Conservation (phyloP, 345 rosid genomes). For the Aurinia saxatilis region DNA sequence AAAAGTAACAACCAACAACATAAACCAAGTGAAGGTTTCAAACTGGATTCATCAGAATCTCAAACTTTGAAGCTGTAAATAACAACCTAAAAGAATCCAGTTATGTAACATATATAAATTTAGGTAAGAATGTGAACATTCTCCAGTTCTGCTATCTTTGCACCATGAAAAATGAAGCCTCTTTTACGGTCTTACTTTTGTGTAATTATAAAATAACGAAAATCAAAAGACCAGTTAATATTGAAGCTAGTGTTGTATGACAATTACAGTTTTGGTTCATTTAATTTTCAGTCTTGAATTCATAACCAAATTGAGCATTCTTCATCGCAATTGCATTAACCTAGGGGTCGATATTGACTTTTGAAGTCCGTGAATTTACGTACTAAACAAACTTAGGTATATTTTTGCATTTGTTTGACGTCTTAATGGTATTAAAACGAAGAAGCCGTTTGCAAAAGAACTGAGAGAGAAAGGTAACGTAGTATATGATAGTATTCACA, state of each 20-base stretch:
- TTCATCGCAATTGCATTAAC: no score
- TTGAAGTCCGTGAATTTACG: neutral
- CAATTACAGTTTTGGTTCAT: no score
- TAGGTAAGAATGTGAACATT: neutral
- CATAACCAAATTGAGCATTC: no score
- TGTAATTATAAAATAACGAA: neutral
- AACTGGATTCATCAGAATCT: constrained; percentile 46
- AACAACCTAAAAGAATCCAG: neutral
- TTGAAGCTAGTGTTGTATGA: no score
- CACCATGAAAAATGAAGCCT: neutral
- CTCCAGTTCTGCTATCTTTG: neutral
- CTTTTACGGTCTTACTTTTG: no score
- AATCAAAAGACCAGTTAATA: no score
- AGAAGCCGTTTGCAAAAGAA: neutral
- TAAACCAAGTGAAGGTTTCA: no score
- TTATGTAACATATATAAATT: neutral
- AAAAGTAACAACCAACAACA: neutral
- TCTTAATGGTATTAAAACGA: neutral
- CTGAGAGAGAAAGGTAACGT: neutral
- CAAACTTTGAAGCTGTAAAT: neutral
- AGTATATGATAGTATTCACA: constrained; percentile 11
- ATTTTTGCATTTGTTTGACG: neutral
- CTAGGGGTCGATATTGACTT: neutral
- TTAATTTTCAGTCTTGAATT: no score
- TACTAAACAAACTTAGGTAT: neutral